Base-by-base conservation (phyloP, 495 filamentous ascomycete genomes). In the Glutinoglossum americanum region DNA sequence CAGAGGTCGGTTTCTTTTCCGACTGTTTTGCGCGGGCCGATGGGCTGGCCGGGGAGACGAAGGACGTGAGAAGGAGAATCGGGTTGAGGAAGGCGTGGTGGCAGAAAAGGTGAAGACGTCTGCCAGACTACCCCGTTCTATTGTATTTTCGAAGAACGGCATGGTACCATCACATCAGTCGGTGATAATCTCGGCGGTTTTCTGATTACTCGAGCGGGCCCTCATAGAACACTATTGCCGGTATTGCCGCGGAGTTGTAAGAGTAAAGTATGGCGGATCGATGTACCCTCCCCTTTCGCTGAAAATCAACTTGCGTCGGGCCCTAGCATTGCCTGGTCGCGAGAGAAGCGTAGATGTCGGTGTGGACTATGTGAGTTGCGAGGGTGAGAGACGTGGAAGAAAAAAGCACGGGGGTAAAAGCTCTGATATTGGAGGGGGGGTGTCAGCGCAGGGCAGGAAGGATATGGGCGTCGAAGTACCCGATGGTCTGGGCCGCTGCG, bases 1-100 rank as follows among this genome's bases (percentile, higher is more conserved):
- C 6, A 74, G 65, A 0, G 76, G 72, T 23, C 83, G 56, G 30
- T 49, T 26, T 49, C 56, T 45, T 19, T 58, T 58, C 17, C 23
- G 37, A 27, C 41, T 58, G 30, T 37, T 35, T 47, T 19, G 35
- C 21, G 19, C 25, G 9, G 54, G 54, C 41, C 9, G 41, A 3
- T 47, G 54, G 13, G 30, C 15, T 19, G 54, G 35, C 8, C 25
- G 26, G 26, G 54, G 30, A 17, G 54, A 56, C 15, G 54, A 25
- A 6, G 54, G 33, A 41, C 35, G 54, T 11, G 54, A 47, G 13
- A 56, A 56, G 7, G 54, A 56, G 3, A 56, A 35, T 1, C 35
- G 28, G 41, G 15, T 41, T 5, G 54, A 19, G 19, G 32, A 27
- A 26, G 35, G 41, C 3, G 33, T 26, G 15, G 19, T 47, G 33